Base-by-base conservation (phyloP, 177 flowering plant genomes). In the Telopea speciosissima region DNA sequence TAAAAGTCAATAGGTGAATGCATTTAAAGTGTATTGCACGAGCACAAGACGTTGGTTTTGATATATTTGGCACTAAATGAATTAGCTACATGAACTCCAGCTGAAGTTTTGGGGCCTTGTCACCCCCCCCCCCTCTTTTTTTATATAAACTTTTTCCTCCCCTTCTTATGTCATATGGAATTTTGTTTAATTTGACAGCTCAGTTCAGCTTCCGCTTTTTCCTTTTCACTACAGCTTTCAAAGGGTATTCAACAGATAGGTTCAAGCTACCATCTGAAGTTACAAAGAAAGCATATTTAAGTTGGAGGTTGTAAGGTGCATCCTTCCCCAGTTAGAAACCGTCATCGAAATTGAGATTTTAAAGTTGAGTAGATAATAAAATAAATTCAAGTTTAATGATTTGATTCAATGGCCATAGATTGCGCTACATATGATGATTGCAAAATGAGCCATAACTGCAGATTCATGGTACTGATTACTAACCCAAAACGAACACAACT, bases 401-500 rank as follows among this genome's bases (percentile, higher is more conserved):
- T 28, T 28, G 1, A 3, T 24, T 40, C 23, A 16, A 28, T 5
- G 40, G 24, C 40, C 31, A 22, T 42, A 69, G 12, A 22, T 19
- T 13, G 40, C 49, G 44, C 12, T 24, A 25, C 24, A 65, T 40
- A 59, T 14, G 52, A 44, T 36, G 65, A 17, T 61, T 67, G 26
- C 59, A 42, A 22, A 61, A 65, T 13, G 45, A 67, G 28, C 6
- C 52, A 23, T 44, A 60, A 59, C n/a, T 23, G 24, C 7, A 45
- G 17, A 45, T 26, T n/a, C 56, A 22, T 26, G 24, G 1, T 3
- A 25, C 28, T n/a, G 10, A 23, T 17, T 45, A 59, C 88, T 76
- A 59, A 87, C 90, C 90, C 54, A 87, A 81, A 62, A 87, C 90
- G 80, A 87, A 87, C 42, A 87, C 86, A 77, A 87, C 88, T 66